A percentile compares a stretch with the other conserved stretches of the same genome.
These are phyloP conservation scores for Oropetium thomaeum DNA, from an alignment of 176 grass and related monocot genomes.

Conservation along the genomic window DNA sequence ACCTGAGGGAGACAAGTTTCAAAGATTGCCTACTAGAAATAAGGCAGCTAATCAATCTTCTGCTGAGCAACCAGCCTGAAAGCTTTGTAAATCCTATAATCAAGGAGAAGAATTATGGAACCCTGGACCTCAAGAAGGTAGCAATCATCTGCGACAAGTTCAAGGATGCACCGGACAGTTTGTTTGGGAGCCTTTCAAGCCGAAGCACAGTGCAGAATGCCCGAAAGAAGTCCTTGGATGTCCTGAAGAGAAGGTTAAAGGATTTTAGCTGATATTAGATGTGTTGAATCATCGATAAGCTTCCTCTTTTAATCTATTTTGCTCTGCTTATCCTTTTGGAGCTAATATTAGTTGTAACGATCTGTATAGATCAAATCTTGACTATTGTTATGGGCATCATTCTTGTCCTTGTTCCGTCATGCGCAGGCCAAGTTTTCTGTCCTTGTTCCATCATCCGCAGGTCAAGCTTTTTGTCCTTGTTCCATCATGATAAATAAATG, in stretches of 20 bases:
- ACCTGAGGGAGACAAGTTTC: constrained; percentile 60
- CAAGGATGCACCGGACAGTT: constrained; percentile 72
- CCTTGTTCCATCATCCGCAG: not conserved
- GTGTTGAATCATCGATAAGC: not conserved
- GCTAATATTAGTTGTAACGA: not conserved
- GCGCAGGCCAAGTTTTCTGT: too few species aligned
- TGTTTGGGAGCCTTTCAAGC: constrained; percentile 84
- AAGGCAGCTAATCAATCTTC: constrained; percentile 75
- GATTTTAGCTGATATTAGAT: constrained; percentile 76
- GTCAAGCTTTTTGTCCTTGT: not conserved
- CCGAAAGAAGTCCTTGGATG: constrained; percentile 91
- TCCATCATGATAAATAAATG: not conserved
- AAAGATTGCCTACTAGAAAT: constrained; percentile 65
- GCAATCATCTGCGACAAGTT: constrained; percentile 76
- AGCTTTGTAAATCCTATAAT: constrained; percentile 72
- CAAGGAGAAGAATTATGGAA: constrained; percentile 67
- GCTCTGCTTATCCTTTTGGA: not conserved
- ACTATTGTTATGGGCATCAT: not conserved
- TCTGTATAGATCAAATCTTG: not conserved
- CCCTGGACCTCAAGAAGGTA: constrained; percentile 81
- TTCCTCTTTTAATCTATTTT: not conserved
- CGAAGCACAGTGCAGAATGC: constrained; percentile 61
- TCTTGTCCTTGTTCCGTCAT: not conserved
- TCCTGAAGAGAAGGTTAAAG: constrained; percentile 83
- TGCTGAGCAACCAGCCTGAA: constrained; percentile 84